Conservation (phyloP, 345 rosid species). For the Nasturtium officinale region DNA sequence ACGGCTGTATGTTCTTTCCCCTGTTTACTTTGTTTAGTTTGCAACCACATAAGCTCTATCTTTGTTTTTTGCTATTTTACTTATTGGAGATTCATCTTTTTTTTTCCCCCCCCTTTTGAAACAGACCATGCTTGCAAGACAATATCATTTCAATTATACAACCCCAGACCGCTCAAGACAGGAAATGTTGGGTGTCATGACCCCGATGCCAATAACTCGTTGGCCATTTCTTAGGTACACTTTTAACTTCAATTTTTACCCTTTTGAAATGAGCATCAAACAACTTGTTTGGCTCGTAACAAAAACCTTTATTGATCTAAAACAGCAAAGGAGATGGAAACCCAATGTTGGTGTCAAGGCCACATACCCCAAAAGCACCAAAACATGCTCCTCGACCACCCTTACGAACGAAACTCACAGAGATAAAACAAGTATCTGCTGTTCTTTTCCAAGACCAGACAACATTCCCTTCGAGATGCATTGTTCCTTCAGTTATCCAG, state of each 20-base stretch:
- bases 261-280: constrained; percentile 24
- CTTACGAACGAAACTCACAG: constrained; percentile 63
- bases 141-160: constrained; percentile 82
- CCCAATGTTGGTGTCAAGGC: constrained; percentile 51
- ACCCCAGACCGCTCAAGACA: constrained; percentile 92
- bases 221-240: constrained; percentile 80
- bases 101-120: constrained; percentile 27
- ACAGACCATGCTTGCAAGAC: constrained; percentile 80
- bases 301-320: not conserved
- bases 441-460: constrained; percentile 85
- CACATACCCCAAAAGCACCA: constrained; percentile 91
- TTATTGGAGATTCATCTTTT: constrained; percentile 2
- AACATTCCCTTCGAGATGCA: constrained; percentile 71
- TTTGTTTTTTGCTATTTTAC: not conserved
- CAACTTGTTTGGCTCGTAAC: constrained; percentile 33
- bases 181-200: constrained; percentile 71
- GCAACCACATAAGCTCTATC: constrained; percentile 3
- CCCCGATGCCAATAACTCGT: constrained; percentile 76
- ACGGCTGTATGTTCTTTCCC: constrained; percentile 59
- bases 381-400: constrained; percentile 93
- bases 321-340: constrained; percentile 73
- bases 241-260: not conserved
- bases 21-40: not conserved
- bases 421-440: constrained; percentile 84
- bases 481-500: constrained; percentile 76